These are phyloP conservation scores for barley (Hordeum vulgare) DNA, from an alignment of 176 grass and related monocot genomes.

Conservation along the genomic window MorexV3_pseudomolecules_assembly NC_058520.1:129066722-129067221, in stretches of 20 bases:
- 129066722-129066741: not conserved
- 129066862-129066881: conserved; percentile 92
- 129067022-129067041: not conserved
- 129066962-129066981: not conserved
- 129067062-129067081: not conserved
- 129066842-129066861: conserved; percentile 70
- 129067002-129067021: not conserved
- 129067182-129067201: not conserved
- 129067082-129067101: not conserved
- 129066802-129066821: conserved; percentile 17
- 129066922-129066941: not conserved
- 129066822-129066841: conserved; percentile 61
- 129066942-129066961: not conserved
- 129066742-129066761: not conserved
- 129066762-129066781: not conserved
- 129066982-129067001: not conserved
- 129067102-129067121: not conserved
- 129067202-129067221: not conserved
- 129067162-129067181: not conserved
- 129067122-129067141: too few species aligned
- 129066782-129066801: not conserved
- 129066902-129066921: conserved; percentile 33
- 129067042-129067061: not conserved
- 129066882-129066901: conserved; percentile 66
- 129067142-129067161: too few species aligned